A percentile compares a stretch with the other conserved stretches of the same genome.
phyloP scores from a whole-genome alignment of 2,329 filamentous ascomycete species.

The Rasamsonia emersonii region DNA sequence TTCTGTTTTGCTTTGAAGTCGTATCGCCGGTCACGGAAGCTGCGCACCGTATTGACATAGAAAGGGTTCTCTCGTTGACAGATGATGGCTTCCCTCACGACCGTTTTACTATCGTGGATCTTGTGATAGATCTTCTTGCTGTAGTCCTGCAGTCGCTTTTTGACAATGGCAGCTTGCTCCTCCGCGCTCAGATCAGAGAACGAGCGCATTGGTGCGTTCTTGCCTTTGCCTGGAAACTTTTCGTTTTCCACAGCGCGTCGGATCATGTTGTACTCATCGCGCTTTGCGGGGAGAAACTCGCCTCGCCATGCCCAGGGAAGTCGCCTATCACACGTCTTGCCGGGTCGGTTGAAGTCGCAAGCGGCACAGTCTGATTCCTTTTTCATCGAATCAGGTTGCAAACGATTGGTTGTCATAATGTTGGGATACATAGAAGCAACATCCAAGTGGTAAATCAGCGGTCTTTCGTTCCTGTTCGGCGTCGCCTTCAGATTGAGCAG shows the following conservation, averaged over 20 bases:
- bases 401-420: conserved; percentile 98
- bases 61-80: conserved; percentile 98
- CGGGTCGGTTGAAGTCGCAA: conserved; percentile 95
- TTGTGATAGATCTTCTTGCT: conserved; percentile 99
- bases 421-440: conserved; percentile 99
- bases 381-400: conserved; percentile 99
- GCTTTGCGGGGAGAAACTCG: conserved; percentile 89
- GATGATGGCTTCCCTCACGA: conserved; percentile 91
- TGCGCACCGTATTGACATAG: conserved; percentile 91
- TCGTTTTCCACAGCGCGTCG: conserved; percentile 85
- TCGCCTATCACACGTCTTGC: conserved; percentile 91
- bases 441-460: conserved; percentile 94
- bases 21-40: conserved; percentile 94
- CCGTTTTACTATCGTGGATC: conserved; percentile 89
- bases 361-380: conserved; percentile 91
- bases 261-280: conserved; percentile 99
- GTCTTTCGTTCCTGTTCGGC: conserved; percentile 74
- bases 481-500: conserved; percentile 67
- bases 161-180: conserved; percentile 70
- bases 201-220: conserved; percentile 59
- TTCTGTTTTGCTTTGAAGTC: conserved; percentile 98
- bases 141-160: conserved; percentile 84
- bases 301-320: conserved; percentile 98
- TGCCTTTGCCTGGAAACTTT: conserved; percentile 70
- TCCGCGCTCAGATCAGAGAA: conserved; percentile 76